Conservation (phyloP, 139 green algal genomes). For the Tetraselmis chui region DNA sequence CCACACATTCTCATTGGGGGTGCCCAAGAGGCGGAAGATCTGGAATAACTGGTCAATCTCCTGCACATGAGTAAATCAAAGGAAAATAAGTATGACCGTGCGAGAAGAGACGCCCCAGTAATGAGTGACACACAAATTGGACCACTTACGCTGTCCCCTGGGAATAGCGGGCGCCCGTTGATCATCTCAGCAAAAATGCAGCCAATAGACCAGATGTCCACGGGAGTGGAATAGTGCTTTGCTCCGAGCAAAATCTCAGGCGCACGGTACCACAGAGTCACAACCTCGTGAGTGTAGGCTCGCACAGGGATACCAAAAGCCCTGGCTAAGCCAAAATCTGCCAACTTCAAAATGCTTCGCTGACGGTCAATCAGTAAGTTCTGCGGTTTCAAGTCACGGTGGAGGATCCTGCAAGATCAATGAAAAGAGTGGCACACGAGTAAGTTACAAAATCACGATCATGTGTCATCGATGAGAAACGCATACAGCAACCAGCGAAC, state of each 20-base stretch:
- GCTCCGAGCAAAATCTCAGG: slow-evolving; percentile 94
- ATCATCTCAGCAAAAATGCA: slow-evolving; percentile 98
- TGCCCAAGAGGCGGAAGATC: slow-evolving; percentile 66
- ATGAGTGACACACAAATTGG: no score
- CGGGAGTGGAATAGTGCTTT: slow-evolving; percentile 87
- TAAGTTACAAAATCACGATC: neutral
- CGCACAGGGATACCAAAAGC: slow-evolving; percentile 94
- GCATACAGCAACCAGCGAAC: neutral
- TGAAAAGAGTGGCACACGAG: neutral
- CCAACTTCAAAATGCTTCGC: slow-evolving; percentile 87
- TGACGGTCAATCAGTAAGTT: slow-evolving; percentile 90
- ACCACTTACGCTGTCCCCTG: slow-evolving; percentile 52
- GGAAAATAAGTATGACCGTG: neutral
- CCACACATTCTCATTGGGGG: slow-evolving; percentile 43
- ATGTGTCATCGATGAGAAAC: neutral
- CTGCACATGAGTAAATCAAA: neutral
- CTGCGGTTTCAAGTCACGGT: slow-evolving; percentile 96
- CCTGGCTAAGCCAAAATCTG: slow-evolving; percentile 94
- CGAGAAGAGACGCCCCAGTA: no score
- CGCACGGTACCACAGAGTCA: slow-evolving; percentile 96
- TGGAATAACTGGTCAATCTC: slow-evolving; percentile 63
- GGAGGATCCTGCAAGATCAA: slow-evolving; percentile 59
- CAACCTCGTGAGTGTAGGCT: slow-evolving; percentile 94
- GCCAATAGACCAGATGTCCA: slow-evolving; percentile 96
- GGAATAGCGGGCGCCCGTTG: slow-evolving; percentile 71